These are phyloP conservation scores for Cutaneotrichosporon sp. DNA, from an alignment of 1,284 basidiomycete genomes.

Conservation along the genomic window DNA sequence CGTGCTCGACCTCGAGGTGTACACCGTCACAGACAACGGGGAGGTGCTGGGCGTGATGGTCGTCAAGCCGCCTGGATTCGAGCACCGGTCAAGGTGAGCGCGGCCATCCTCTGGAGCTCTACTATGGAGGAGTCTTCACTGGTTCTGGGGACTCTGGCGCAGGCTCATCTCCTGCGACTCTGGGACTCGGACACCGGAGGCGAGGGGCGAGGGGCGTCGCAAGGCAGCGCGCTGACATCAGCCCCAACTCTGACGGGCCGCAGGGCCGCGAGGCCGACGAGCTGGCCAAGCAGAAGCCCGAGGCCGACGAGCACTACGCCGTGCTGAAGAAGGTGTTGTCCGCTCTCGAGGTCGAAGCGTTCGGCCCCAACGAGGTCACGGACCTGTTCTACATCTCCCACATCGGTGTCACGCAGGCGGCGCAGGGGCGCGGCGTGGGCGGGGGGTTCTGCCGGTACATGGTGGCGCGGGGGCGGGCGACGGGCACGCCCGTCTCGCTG, in stretches of 20 bases:
- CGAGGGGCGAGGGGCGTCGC: too few relatives aligned
- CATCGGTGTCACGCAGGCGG: background rate
- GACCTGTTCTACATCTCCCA: conserved; percentile 16
- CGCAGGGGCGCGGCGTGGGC: conserved; percentile 13
- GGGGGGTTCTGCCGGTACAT: conserved; percentile 5
- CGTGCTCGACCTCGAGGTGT: conserved; percentile 6
- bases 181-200: too few relatives aligned
- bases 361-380: conserved; percentile 11
- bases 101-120: too few relatives aligned
- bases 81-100: conserved; percentile 6
- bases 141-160: too few relatives aligned
- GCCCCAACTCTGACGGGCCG: conserved; percentile 1
- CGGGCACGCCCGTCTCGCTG: conserved; percentile 8
- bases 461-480: background rate
- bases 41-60: conserved; percentile 12
- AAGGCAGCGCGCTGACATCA: background rate
- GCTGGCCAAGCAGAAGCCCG: background rate
- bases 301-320: background rate
- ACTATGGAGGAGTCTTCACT: too few relatives aligned
- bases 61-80: conserved; percentile 15
- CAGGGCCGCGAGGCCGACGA: background rate
- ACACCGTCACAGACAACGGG: background rate
- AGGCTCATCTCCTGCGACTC: background rate
- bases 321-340: conserved; percentile 5
- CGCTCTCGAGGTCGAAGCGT: conserved; percentile 13